These are phyloP conservation scores for Lotus japonicus DNA, from an alignment of 306 rosid species.

Conservation along the genomic window DNA sequence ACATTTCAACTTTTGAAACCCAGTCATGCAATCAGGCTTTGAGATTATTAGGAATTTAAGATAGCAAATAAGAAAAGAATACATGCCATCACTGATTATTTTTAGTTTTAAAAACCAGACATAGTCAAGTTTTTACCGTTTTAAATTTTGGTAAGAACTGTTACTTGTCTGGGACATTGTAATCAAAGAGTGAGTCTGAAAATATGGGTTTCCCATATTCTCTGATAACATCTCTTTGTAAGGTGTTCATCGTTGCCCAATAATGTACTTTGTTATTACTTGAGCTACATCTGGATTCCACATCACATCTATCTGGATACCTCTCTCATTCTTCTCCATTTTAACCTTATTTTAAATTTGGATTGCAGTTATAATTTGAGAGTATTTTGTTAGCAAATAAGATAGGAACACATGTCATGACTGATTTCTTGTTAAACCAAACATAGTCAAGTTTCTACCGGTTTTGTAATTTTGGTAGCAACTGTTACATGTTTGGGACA, in stretches of 20 bases:
- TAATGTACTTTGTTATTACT: slow-evolving; percentile 24
- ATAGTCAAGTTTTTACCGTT: slow-evolving; percentile 6
- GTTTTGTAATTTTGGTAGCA: neutral
- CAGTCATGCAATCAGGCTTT: neutral
- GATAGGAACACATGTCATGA: too few relatives aligned
- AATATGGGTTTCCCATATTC: slow-evolving; percentile 24
- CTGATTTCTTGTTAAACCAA: neutral
- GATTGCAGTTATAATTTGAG: neutral
- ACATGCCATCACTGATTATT: neutral
- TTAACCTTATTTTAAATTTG: too few relatives aligned
- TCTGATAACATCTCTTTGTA: slow-evolving; percentile 18
- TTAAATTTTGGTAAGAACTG: neutral
- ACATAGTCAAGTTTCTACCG: slow-evolving; percentile 10
- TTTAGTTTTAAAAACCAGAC: slow-evolving; percentile 21
- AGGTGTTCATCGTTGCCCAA: slow-evolving; percentile 39
- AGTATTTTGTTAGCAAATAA: neutral
- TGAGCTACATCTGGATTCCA: slow-evolving; percentile 45
- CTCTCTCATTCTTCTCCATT: too few relatives aligned
- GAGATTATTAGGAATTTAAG: neutral
- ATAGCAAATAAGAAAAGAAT: neutral
- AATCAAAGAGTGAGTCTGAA: slow-evolving; percentile 9
- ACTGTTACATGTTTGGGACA: slow-evolving; percentile 28
- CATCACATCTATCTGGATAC: neutral
- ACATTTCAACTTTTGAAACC: too few relatives aligned
- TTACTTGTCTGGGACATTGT: slow-evolving; percentile 27